Evolutionary conservation across 345 rosid species (phyloP), one percentile per base, ranked within the genome.

Genomic region (Gossypium rotundifolium): DNA sequence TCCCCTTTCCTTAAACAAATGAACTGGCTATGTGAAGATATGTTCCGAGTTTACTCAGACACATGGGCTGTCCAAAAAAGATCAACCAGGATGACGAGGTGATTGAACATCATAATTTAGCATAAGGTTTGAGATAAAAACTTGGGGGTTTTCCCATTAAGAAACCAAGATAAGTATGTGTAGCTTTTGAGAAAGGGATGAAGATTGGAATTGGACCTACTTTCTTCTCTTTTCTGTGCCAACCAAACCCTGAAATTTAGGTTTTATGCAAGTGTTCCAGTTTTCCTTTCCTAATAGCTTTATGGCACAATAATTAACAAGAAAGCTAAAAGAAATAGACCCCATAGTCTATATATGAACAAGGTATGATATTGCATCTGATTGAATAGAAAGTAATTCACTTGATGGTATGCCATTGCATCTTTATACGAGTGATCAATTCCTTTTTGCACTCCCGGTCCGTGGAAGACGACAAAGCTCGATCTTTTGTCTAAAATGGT

Each of bases 161-260:
- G 40, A 33, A 33, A 5, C 40, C 40, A 33, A 33, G 7, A 33
- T 33, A 33, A 33, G 7, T 33, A 33, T 33, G 40, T 33, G 40
- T 33, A 33, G 40, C 40, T 33, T 33, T 33, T 33, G 40, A 33
- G 40, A 33, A 33, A 5, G 40, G 40, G 40, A 33, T 33, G 6
- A 33, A 45, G 49, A 46, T 46, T 46, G 51, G 51, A 46, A 14
- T 46, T 46, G 11, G 51, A 12, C 11, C 51, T 9, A 46, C 51
- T 46, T 46, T 46, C 53, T 49, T 33, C 40, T 33, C 7, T 73
- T 66, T 62, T 71, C 29, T 57, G 12, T 46, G 48, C 74, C 60
- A 38, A 12, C 51, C 7, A 55, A 38, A 49, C 72, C 64, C 55
- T 38, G 16, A 62, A 70, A 55, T 52, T 64, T 68, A 61, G 79